A percentile compares a stretch with the other conserved stretches of the same genome.
Conservation (phyloP, 768 basidiomycete species). For the Bullera alba region DNA sequence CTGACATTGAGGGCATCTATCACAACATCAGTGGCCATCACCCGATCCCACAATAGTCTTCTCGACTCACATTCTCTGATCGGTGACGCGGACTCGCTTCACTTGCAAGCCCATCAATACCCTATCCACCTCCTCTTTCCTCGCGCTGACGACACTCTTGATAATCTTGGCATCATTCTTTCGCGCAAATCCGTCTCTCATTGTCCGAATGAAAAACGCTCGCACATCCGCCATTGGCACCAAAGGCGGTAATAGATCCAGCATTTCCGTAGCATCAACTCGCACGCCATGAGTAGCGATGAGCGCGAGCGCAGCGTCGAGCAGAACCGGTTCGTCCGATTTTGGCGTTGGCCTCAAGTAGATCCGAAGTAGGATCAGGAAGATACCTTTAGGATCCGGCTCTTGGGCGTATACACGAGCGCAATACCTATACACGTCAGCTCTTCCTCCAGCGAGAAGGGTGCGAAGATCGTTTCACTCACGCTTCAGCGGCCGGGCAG, state of each 20-base stretch:
- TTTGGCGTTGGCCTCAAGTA: conserved; percentile 66
- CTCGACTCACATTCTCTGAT: conserved; percentile 75
- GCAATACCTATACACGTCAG: conserved; percentile 64
- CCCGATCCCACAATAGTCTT: not conserved
- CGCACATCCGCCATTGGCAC: conserved; percentile 75
- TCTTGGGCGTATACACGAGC: conserved; percentile 64
- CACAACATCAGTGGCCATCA: not conserved
- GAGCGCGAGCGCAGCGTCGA: conserved; percentile 77
- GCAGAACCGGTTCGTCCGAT: conserved; percentile 47
- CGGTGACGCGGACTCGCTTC: conserved; percentile 78
- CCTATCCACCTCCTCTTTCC: conserved; percentile 68
- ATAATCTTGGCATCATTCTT: conserved; percentile 60
- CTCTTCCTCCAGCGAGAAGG: not conserved
- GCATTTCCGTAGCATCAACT: conserved; percentile 70
- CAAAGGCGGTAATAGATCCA: conserved; percentile 82
- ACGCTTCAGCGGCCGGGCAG: conserved; percentile 84
- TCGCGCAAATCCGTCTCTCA: conserved; percentile 56
- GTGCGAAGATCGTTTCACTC: conserved; percentile 31
- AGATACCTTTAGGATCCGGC: conserved; percentile 57
- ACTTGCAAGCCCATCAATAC: conserved; percentile 68
- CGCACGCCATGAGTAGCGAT: conserved; percentile 76
- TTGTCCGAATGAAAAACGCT: conserved; percentile 66
- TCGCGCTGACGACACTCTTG: conserved; percentile 63
- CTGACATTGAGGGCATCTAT: conserved; percentile 89
- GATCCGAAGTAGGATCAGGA: conserved; percentile 74